Conservation (phyloP, 2,329 filamentous ascomycete species). For the Arthrobotrys entomopaga region DNA sequence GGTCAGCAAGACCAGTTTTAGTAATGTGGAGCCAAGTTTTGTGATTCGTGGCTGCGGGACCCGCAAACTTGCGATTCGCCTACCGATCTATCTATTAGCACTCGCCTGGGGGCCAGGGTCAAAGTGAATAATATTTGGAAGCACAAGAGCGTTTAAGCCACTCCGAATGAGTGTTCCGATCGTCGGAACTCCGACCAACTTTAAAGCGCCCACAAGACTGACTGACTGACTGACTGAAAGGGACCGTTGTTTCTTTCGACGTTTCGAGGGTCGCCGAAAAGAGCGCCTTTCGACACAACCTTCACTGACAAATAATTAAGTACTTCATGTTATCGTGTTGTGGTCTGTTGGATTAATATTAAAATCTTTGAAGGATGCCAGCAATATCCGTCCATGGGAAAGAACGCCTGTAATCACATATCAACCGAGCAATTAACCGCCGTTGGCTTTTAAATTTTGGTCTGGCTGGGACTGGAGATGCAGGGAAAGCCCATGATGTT, state of each 20-base stretch:
- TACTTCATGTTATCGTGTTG: neutral
- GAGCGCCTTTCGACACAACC: conserved; percentile 4
- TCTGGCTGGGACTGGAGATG: conserved; percentile 13
- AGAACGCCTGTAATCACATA: neutral
- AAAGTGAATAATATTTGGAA: conserved; percentile 32
- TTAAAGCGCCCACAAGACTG: neutral
- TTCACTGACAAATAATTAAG: neutral
- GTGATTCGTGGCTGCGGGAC: conserved; percentile 24
- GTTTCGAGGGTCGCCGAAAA: conserved; percentile 10
- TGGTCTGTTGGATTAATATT: neutral
- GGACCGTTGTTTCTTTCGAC: conserved; percentile 1
- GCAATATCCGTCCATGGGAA: neutral
- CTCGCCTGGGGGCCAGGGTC: too few species aligned
- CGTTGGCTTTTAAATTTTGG: conserved; percentile 20
- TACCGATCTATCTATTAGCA: too few species aligned
- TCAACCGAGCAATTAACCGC: conserved; percentile 11
- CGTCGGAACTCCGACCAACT: neutral
- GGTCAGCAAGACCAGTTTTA: conserved; percentile 39
- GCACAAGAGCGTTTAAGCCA: conserved; percentile 8
- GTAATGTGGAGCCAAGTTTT: conserved; percentile 21
- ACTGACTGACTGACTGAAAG: too few species aligned
- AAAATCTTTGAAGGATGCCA: neutral
- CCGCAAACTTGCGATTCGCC: conserved; percentile 19
- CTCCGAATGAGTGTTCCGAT: neutral
- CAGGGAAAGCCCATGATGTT: conserved; percentile 38